Base-by-base conservation (phyloP, 176 grass and related monocot species). In the Triticum monococcum region DNA sequence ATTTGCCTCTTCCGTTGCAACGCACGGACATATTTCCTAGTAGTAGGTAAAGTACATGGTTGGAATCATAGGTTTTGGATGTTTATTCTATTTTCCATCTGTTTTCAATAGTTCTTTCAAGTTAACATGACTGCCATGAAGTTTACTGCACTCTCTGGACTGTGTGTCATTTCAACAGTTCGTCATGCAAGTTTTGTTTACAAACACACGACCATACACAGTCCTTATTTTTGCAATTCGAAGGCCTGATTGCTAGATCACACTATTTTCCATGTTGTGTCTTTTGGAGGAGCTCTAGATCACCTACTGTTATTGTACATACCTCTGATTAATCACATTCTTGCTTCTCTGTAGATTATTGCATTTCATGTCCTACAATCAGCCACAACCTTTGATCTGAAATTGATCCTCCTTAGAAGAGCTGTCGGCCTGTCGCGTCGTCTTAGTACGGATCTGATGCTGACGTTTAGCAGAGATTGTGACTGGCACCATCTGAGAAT, bases 381-480 rank as follows among this genome's bases (percentile, higher is more conserved):
- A 59, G 70, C 11, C 64, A 33, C 41, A 82, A 81, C 63, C 2
- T 62, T 83, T 71, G 72, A 37, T 61, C 13, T 54, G 56, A 78
- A 72, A 40, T 24, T 16, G 8, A 6, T 52, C 14, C 14, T 40
- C 9, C 75, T 75, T 59, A 77, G 84, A 3, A 26, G 71, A 64
- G 56, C 9, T 81, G 52, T 70, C 78, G 71, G 11, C 41, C 13
- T 76, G 52, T 70, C 63, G 5, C 72, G 48, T 91, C 80, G 18
- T 88, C 41, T 9, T 81, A 81, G 40, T 22, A 68, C 56, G 14
- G 18, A 68, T 48, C 24, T 2, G 64, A 68, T 33, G 11, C 40
- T 50, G 40, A n/a, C 41, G 14, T 33, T 50, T 68, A 50, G 16
- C 41, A 68, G 26, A 48, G 50, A 81, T 32, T 32, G 11, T 48